Percentiles rank a stretch among this genome's conserved stretches.
phyloP scores from a whole-genome alignment of 306 rosid species.

The Vigna radiata region DNA sequence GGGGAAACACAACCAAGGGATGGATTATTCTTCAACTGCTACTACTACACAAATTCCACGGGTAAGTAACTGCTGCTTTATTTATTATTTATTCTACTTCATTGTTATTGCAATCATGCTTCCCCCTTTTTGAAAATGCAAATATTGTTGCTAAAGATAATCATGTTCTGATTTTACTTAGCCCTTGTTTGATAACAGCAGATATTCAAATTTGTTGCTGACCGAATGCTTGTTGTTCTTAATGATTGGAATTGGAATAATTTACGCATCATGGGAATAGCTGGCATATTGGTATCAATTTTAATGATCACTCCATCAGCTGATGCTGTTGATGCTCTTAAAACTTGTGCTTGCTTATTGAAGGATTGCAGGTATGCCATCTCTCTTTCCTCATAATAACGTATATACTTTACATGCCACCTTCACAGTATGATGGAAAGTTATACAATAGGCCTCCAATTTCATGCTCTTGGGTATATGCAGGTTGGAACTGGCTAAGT shows the following conservation, averaged over 20 bases:
- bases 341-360: conserved; percentile 91
- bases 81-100: neutral
- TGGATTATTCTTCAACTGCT: conserved; percentile 37
- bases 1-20: conserved; percentile 43
- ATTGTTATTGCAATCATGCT: conserved; percentile 18
- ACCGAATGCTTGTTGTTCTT: conserved; percentile 43
- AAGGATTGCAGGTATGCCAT: conserved; percentile 87
- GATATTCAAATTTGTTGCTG: conserved; percentile 40
- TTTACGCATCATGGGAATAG: conserved; percentile 52
- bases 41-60: conserved; percentile 41
- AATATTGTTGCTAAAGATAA: neutral
- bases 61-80: conserved; percentile 46
- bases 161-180: neutral
- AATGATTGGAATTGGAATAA: conserved; percentile 75
- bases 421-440: conserved; percentile 2
- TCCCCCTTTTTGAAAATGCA: conserved; percentile 11
- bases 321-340: conserved; percentile 88
- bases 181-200: conserved; percentile 33
- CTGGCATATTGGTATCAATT: conserved; percentile 60
- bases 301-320: conserved; percentile 79
- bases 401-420: neutral
- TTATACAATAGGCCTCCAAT: conserved; percentile 14
- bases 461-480: conserved; percentile 44
- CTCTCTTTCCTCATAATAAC: neutral
- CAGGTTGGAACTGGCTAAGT: conserved; percentile 90